phyloP scores from a whole-genome alignment of 495 filamentous ascomycete genomes.

The Hyphodiscus hymeniophilus region DNA sequence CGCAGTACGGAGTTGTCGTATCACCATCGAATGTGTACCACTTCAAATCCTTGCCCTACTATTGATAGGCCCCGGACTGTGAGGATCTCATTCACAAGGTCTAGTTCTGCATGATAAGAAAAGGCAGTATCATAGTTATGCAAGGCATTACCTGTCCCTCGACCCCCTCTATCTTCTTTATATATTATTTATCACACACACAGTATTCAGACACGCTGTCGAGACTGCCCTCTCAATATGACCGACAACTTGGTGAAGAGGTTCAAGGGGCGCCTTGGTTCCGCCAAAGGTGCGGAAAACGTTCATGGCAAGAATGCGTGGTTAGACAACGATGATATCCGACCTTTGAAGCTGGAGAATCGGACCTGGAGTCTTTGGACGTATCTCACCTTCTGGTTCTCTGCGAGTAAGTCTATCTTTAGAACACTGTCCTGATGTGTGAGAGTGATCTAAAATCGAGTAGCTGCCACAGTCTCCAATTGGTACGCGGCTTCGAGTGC shows the following conservation, averaged over 20 bases:
- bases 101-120: too few species aligned
- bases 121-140: too few species aligned
- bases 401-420: slow-evolving; percentile 23
- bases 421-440: background rate
- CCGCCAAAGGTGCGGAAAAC: slow-evolving; percentile 15
- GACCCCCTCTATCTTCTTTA: too few species aligned
- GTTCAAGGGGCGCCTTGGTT: slow-evolving; percentile 4
- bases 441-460: background rate
- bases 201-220: too few species aligned
- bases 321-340: slow-evolving; percentile 33
- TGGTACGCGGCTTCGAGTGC: slow-evolving; percentile 31
- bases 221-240: too few species aligned
- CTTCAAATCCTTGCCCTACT: too few species aligned
- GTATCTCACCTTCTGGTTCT: slow-evolving; percentile 34
- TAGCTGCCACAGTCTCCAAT: slow-evolving; percentile 31
- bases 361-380: slow-evolving; percentile 32
- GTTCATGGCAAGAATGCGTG: slow-evolving; percentile 19
- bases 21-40: too few species aligned
- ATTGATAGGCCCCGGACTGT: too few species aligned
- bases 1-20: too few species aligned
- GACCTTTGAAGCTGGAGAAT: slow-evolving; percentile 27
- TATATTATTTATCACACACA: too few species aligned
- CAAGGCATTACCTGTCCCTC: too few species aligned
- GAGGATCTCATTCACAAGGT: too few species aligned
- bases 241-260: slow-evolving; percentile 8